Base-by-base conservation (phyloP, 2,329 filamentous ascomycete genomes). In the Rutstroemia sp. region DNA sequence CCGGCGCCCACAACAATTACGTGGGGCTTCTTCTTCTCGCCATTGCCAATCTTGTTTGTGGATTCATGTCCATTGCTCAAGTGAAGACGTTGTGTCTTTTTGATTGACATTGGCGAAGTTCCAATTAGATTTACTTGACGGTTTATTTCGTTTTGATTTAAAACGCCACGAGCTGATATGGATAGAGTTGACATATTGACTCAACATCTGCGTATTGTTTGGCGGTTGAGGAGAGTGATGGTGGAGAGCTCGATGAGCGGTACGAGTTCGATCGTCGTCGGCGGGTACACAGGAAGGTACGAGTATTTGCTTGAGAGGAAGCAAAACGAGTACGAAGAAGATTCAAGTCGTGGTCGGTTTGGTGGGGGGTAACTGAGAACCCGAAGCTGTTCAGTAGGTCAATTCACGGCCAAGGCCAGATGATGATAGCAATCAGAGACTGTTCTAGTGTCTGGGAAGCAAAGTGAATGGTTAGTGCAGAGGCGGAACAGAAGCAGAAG, bases 1-100 rank as follows among this genome's bases (percentile, higher is more conserved):
- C 81, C 81, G 23, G 78, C 79, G 23, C 79, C 80, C 8, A 83
- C 72, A 44, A 83, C 71, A 51, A 78, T 73, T 21, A 82, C 70
- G 67, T 71, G 62, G 69, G 69, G 58, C 67, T 70, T 60, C 67
- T 66, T 60, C 65, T 58, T 45, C 12, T 34, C 53, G 53, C 47
- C 53, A 52, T 36, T 54, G 54, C 49, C 54, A 57, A 34, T 47
- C 48, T 51, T 50, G 19, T 47, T 57, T 45, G 16, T 47, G 23
- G 44, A 57, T 54, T 62, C 58, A 63, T 59, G 58, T 59, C 40
- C 50, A 54, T 51, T 55, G 39, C 55, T 53, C 51, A 57, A 52
- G n/a, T 54, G 45, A 23, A 48, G 42, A 14, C 30, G 46, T 44
- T 50, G 39, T 23, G 38, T 27, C 23, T 57, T 39, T 36, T 50